These are phyloP conservation scores for Cryphonectria radicalis DNA, from an alignment of 2,329 filamentous ascomycete genomes.

Conservation along the genomic window DNA sequence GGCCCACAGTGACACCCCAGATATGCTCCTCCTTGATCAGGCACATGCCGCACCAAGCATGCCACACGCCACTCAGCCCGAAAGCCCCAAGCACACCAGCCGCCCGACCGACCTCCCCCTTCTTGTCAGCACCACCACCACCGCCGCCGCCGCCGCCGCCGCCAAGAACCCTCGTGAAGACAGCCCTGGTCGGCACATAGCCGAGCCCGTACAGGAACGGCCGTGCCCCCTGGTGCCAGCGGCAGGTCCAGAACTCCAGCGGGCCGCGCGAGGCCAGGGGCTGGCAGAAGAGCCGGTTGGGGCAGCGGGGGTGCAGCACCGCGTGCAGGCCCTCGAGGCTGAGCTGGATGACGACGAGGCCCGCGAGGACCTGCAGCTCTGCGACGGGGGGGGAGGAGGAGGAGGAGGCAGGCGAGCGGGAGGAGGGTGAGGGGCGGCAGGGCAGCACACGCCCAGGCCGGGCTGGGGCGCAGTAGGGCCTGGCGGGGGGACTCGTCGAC, in stretches of 20 bases:
- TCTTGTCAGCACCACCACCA: too few species aligned
- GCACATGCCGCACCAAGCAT: conserved; percentile 15
- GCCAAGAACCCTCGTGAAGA: background rate
- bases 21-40: conserved; percentile 8
- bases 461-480: background rate
- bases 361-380: conserved; percentile 12
- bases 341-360: conserved; percentile 13
- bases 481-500: conserved; percentile 13
- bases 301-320: conserved; percentile 14
- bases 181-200: conserved; percentile 6
- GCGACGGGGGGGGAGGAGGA: too few species aligned
- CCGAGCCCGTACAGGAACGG: conserved; percentile 13
- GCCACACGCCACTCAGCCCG: conserved; percentile 19
- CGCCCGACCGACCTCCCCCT: background rate
- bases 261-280: conserved; percentile 4
- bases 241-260: conserved; percentile 17
- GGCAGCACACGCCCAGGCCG: background rate
- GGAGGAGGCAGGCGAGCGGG: conserved; percentile 9
- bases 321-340: conserved; percentile 10
- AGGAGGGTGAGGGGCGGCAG: background rate
- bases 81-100: conserved; percentile 19
- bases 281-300: conserved; percentile 11
- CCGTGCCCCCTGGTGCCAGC: conserved; percentile 19
- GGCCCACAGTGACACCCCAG: conserved; percentile 9
- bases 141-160: background rate